phyloP scores from a whole-genome alignment of 192 early-diverging fungal species.

The Dissophora ornata region DNA sequence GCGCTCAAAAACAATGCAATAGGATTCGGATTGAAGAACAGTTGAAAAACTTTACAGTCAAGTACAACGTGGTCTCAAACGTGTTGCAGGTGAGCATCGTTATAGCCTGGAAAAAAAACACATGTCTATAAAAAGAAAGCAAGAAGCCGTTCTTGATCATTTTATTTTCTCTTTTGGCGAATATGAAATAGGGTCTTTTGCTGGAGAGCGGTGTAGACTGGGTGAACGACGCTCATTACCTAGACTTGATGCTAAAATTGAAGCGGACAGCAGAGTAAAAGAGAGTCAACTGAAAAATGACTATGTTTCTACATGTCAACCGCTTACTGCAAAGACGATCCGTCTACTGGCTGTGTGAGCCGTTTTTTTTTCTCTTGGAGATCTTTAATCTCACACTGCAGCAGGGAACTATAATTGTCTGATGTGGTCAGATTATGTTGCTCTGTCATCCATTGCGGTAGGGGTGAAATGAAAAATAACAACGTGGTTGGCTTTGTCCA shows the following conservation, averaged over 20 bases:
- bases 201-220: constrained; percentile 60
- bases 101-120: background rate
- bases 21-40: constrained; percentile 45
- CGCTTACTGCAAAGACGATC: background rate
- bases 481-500: no score
- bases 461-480: no score
- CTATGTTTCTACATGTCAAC: background rate
- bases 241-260: constrained; percentile 51
- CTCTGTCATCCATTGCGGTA: no score
- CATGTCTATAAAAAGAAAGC: no score
- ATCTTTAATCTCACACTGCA: no score
- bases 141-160: background rate
- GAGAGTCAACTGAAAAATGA: background rate
- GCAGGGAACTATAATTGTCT: no score
- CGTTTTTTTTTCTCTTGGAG: no score
- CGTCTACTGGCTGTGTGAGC: no score
- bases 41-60: constrained; percentile 33
- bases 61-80: constrained; percentile 43
- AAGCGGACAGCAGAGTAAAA: constrained; percentile 9
- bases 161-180: background rate
- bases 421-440: no score
- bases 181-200: constrained; percentile 46
- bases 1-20: no score
- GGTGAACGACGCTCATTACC: constrained; percentile 52
- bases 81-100: constrained; percentile 28